Evolutionary conservation across 176 grass and related monocot species (phyloP).

Genomic region (Calamus simplicifolius): DNA sequence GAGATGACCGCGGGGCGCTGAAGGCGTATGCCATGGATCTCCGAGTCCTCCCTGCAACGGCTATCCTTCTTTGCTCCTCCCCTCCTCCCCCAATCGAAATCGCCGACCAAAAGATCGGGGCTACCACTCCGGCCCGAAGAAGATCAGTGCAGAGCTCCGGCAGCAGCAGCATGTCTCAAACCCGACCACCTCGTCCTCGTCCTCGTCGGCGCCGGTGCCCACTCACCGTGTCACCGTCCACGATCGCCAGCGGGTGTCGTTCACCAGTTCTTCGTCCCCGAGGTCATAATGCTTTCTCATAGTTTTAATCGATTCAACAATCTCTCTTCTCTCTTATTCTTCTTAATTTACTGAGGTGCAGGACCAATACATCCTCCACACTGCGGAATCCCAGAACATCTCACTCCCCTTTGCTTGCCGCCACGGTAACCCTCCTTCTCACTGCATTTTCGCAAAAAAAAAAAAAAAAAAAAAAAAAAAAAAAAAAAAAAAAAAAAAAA

Average conservation of each 20-base stretch:
- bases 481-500: too few species aligned
- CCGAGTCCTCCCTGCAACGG: too few species aligned
- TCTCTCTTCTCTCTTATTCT: background rate
- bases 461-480: too few species aligned
- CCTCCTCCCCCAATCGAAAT: too few species aligned
- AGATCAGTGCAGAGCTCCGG: too few species aligned
- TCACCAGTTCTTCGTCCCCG: constrained; percentile 81
- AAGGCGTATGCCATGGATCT: too few species aligned
- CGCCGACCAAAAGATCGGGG: too few species aligned
- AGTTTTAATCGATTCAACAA: background rate
- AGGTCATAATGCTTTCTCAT: constrained; percentile 28
- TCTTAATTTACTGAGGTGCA: constrained; percentile 14
- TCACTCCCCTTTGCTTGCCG: constrained; percentile 79
- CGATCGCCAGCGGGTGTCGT: constrained; percentile 64
- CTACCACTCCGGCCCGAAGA: too few species aligned
- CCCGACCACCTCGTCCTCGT: background rate
- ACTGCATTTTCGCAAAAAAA: too few species aligned
- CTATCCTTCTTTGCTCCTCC: too few species aligned
- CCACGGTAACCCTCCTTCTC: constrained; percentile 39
- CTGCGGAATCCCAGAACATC: constrained; percentile 78
- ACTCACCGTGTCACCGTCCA: constrained; percentile 86
- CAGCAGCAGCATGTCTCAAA: constrained; percentile 33
- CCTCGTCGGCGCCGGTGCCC: background rate
- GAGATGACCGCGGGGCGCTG: too few species aligned
- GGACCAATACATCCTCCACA: constrained; percentile 98